Evolutionary conservation across 345 rosid genomes (phyloP).

Genomic region (Populus deltoides): DNA sequence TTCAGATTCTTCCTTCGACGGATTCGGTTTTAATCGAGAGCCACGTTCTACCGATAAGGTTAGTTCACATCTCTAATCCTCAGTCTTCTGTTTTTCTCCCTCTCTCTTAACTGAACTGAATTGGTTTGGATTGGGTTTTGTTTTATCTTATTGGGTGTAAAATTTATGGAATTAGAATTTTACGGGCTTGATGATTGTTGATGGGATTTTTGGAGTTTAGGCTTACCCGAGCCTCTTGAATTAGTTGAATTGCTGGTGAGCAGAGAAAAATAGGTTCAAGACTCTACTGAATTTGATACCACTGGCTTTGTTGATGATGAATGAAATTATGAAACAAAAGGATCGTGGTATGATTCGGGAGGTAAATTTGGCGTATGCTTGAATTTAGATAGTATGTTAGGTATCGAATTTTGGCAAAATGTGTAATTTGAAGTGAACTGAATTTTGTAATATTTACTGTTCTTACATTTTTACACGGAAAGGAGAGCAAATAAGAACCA

Average conservation of each 20-base stretch:
- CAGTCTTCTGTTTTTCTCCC: no score
- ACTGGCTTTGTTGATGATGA: background rate
- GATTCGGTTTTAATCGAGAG: constrained; percentile 32
- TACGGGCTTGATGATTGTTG: background rate
- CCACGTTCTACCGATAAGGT: constrained; percentile 47
- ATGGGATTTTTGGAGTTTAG: background rate
- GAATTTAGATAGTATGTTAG: background rate
- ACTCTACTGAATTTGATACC: background rate
- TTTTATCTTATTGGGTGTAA: background rate
- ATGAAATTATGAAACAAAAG: background rate
- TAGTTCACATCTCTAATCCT: background rate
- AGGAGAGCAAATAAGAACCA: background rate
- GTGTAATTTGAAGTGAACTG: background rate
- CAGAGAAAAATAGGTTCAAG: background rate
- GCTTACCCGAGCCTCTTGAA: background rate
- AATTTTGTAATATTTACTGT: background rate
- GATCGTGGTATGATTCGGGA: background rate
- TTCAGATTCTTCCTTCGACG: constrained; percentile 51
- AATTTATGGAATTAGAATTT: background rate
- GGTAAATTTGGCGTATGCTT: background rate
- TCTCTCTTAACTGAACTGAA: background rate
- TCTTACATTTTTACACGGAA: background rate
- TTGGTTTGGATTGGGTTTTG: background rate
- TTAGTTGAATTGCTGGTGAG: background rate
- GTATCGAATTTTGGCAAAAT: background rate